A percentile compares a stretch with the other conserved stretches of the same genome.
These are phyloP conservation scores for Aspergillus carbonarius DNA, from an alignment of 2,329 filamentous ascomycete genomes.

Conservation along the genomic window DNA sequence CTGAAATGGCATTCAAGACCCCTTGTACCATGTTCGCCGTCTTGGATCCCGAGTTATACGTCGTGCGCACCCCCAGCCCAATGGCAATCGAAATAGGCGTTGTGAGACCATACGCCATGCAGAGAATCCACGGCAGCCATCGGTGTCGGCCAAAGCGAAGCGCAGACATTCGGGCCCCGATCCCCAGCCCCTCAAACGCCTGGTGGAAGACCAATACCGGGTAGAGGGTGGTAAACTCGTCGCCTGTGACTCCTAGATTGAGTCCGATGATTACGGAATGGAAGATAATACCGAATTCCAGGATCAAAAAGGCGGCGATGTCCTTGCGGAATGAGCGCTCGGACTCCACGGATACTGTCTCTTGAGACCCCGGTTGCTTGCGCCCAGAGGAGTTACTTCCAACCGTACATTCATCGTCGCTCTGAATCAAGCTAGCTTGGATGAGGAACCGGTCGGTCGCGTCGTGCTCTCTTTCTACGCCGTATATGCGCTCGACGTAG, in stretches of 20 bases:
- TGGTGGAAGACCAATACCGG: slow-evolving; percentile 64
- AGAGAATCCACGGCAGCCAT: slow-evolving; percentile 53
- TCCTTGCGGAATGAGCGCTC: slow-evolving; percentile 35
- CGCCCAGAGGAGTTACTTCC: background rate
- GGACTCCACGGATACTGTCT: slow-evolving; percentile 13
- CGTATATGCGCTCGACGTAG: slow-evolving; percentile 52
- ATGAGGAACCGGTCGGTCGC: slow-evolving; percentile 1
- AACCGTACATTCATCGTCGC: background rate
- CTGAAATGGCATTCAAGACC: slow-evolving; percentile 48
- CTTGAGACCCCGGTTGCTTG: background rate
- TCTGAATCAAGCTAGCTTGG: background rate
- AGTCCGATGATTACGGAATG: slow-evolving; percentile 64
- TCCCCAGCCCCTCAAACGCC: slow-evolving; percentile 62
- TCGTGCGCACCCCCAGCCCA: slow-evolving; percentile 49
- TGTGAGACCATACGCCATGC: slow-evolving; percentile 51
- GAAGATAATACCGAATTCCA: slow-evolving; percentile 63
- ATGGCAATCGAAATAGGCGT: slow-evolving; percentile 52
- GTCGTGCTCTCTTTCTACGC: slow-evolving; percentile 27
- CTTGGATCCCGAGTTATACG: slow-evolving; percentile 43
- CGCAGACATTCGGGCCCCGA: slow-evolving; percentile 59
- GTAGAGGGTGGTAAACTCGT: slow-evolving; percentile 59
- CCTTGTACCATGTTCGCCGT: slow-evolving; percentile 48
- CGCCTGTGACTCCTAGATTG: slow-evolving; percentile 57
- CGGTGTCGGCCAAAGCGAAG: slow-evolving; percentile 50
- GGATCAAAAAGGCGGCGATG: slow-evolving; percentile 43